Evolutionary conservation across 208 protist species (phyloP).

Genomic region (Leishmania mexicana): DNA sequence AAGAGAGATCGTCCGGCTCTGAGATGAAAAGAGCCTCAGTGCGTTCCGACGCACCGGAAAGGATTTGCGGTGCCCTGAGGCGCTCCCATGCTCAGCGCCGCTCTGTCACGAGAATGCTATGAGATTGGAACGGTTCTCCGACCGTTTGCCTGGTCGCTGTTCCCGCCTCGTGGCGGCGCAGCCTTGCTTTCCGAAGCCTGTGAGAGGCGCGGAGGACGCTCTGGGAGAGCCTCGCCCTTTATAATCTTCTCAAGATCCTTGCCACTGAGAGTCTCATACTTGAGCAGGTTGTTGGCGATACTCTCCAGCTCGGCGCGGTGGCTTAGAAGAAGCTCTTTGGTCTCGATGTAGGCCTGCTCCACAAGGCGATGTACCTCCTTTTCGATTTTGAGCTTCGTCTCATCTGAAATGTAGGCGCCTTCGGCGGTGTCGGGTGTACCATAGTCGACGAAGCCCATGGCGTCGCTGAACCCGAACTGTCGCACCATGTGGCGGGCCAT

Average conservation of each 20-base stretch:
- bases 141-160: slow-evolving; percentile 20
- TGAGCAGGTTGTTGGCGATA: slow-evolving; percentile 83
- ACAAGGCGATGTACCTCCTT: slow-evolving; percentile 75
- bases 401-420: slow-evolving; percentile 91
- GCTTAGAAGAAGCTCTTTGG: slow-evolving; percentile 63
- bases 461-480: slow-evolving; percentile 90
- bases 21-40: not conserved
- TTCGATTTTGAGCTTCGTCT: slow-evolving; percentile 90
- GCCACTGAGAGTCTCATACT: slow-evolving; percentile 85
- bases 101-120: slow-evolving; percentile 9
- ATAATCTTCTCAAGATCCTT: slow-evolving; percentile 80
- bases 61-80: not conserved
- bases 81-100: not conserved
- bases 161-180: slow-evolving; percentile 15
- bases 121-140: slow-evolving; percentile 38
- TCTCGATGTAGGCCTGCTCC: slow-evolving; percentile 72
- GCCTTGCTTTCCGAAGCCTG: slow-evolving; percentile 22
- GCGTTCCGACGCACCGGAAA: not conserved
- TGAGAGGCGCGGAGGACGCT: slow-evolving; percentile 34
- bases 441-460: slow-evolving; percentile 89
- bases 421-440: slow-evolving; percentile 69
- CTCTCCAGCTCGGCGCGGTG: slow-evolving; percentile 72
- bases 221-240: slow-evolving; percentile 73
- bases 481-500: slow-evolving; percentile 92
- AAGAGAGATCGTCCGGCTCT: not conserved